These are phyloP conservation scores for Aspergillus sergii DNA, from an alignment of 2,329 filamentous ascomycete species.

Conservation along the genomic window DNA sequence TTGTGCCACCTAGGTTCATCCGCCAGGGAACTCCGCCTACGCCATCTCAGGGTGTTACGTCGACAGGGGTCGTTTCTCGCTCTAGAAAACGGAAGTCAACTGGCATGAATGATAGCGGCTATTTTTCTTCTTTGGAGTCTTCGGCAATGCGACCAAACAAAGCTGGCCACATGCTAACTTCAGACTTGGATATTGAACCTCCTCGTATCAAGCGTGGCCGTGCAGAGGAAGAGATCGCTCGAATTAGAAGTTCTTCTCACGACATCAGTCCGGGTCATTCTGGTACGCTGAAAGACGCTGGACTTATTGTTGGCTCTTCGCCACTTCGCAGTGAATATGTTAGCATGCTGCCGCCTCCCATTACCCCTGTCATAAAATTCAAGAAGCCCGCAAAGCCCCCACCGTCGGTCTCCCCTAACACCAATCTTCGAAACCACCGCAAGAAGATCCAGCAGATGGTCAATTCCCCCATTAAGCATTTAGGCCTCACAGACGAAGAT, in stretches of 20 bases:
- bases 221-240: conserved; percentile 93
- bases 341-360: conserved; percentile 68
- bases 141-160: conserved; percentile 76
- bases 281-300: conserved; percentile 45
- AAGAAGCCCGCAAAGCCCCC: conserved; percentile 67
- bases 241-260: conserved; percentile 87
- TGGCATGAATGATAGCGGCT: conserved; percentile 90
- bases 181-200: conserved; percentile 73
- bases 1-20: conserved; percentile 59
- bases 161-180: conserved; percentile 67
- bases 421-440: conserved; percentile 85
- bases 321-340: conserved; percentile 63
- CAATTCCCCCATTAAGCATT: conserved; percentile 67
- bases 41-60: conserved; percentile 61
- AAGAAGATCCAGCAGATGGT: conserved; percentile 80
- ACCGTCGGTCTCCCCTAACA: conserved; percentile 86
- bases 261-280: conserved; percentile 72
- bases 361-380: conserved; percentile 84
- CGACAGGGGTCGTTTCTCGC: conserved; percentile 65
- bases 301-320: conserved; percentile 62
- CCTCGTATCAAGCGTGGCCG: conserved; percentile 82
- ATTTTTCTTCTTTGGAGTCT: conserved; percentile 94
- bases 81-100: conserved; percentile 76
- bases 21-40: conserved; percentile 74
- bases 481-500: conserved; percentile 45